Evolutionary conservation across 768 basidiomycete species (phyloP).

Genomic region (Sarcodon aspratus): DNA sequence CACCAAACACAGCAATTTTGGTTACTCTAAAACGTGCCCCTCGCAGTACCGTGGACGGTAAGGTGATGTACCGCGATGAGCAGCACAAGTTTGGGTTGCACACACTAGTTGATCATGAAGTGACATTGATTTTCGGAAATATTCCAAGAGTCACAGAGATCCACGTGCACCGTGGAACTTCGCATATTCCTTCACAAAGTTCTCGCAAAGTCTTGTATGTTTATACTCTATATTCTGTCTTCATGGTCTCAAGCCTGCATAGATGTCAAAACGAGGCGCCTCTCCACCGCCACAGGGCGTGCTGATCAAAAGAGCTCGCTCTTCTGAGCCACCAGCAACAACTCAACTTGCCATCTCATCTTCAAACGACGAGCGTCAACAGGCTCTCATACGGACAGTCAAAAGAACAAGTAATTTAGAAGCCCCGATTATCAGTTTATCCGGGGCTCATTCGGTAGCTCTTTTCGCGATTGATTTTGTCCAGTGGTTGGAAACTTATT

Average conservation of each 20-base stretch:
- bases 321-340: slow-evolving; percentile 33
- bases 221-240: no score
- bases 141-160: no score
- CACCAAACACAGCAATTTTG: no score
- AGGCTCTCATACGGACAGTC: slow-evolving; percentile 74
- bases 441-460: slow-evolving; percentile 78
- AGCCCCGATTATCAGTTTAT: slow-evolving; percentile 87
- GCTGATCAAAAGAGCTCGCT: slow-evolving; percentile 51
- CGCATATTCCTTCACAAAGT: no score
- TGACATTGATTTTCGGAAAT: no score
- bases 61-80: no score
- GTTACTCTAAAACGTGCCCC: no score
- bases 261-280: slow-evolving; percentile 63
- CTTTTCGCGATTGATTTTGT: neutral
- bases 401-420: slow-evolving; percentile 89
- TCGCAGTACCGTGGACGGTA: no score
- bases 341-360: slow-evolving; percentile 75
- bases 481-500: neutral
- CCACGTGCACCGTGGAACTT: no score
- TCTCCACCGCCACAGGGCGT: slow-evolving; percentile 44
- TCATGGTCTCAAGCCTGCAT: neutral
- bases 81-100: no score
- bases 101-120: no score
- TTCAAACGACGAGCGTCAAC: slow-evolving; percentile 57
- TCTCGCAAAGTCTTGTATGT: no score